Evolutionary conservation across 2,329 filamentous ascomycete genomes (phyloP).

Genomic region (Triangularia verruculosa): DNA sequence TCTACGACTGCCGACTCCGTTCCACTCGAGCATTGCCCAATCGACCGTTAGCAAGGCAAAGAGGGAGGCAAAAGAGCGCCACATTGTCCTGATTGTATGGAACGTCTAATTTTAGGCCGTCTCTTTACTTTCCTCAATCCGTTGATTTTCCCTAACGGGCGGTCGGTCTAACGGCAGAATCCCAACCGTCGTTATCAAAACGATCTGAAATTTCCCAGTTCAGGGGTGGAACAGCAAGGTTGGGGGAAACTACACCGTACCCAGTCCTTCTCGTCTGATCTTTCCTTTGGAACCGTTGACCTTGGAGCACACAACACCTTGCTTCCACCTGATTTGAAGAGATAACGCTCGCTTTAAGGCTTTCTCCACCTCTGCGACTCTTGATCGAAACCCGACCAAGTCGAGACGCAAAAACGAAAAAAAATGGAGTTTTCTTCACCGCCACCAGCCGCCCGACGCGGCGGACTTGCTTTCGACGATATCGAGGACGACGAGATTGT

Average conservation of each 20-base stretch:
- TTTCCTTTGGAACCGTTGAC: not conserved
- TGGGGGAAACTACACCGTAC: not conserved
- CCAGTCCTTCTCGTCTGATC: not conserved
- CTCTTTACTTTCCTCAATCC: not conserved
- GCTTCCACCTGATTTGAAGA: not conserved
- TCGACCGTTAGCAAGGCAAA: not conserved
- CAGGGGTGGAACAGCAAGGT: not conserved
- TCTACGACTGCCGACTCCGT: not conserved
- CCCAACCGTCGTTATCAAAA: not conserved
- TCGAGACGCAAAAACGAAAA: not conserved
- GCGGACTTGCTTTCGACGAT: constrained; percentile 16
- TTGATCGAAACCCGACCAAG: not conserved
- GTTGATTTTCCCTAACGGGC: not conserved
- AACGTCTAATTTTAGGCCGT: not conserved
- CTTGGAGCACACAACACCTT: not conserved
- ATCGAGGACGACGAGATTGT: constrained; percentile 34
- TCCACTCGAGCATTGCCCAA: not conserved
- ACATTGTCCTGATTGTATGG: not conserved
- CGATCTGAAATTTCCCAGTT: not conserved
- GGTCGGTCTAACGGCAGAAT: not conserved
- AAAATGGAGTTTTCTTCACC: constrained; percentile 28
- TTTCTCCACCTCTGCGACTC: not conserved
- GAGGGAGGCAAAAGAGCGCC: not conserved
- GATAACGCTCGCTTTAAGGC: not conserved
- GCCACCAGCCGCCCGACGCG: constrained; percentile 10